Evolutionary conservation across 495 filamentous ascomycete species (phyloP).

Genomic region (Penicillium verhagenii): DNA sequence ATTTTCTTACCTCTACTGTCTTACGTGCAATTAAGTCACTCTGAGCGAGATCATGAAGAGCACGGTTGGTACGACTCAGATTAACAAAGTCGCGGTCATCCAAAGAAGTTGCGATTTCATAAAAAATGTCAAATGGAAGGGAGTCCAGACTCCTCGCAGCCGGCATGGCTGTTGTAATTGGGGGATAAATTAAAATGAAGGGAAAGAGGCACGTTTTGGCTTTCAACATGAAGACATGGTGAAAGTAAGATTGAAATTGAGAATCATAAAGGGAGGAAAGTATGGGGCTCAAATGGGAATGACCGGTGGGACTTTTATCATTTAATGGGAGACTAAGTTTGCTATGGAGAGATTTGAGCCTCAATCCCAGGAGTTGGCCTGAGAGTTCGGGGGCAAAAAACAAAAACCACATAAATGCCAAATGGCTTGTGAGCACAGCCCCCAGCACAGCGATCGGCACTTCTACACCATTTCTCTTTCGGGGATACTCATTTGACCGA

Average conservation of each 20-base stretch:
- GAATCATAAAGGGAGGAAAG: background rate
- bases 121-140: conserved; percentile 64
- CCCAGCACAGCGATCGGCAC: background rate
- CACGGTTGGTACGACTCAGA: conserved; percentile 50
- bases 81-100: conserved; percentile 42
- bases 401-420: too few relatives aligned
- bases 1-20: conserved; percentile 56
- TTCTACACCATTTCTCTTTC: too few relatives aligned
- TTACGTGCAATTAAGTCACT: conserved; percentile 63
- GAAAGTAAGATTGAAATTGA: background rate
- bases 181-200: too few relatives aligned
- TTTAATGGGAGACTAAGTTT: background rate
- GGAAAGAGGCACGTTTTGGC: background rate
- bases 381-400: background rate
- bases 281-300: background rate
- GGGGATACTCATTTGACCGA: too few relatives aligned
- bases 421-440: too few relatives aligned
- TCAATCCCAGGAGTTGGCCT: too few relatives aligned
- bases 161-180: conserved; percentile 17
- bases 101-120: conserved; percentile 51
- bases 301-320: background rate
- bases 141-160: conserved; percentile 30
- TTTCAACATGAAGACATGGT: background rate
- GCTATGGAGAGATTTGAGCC: too few relatives aligned
- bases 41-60: conserved; percentile 51